phyloP scores from a whole-genome alignment of 2,329 filamentous ascomycete genomes.

The Colletotrichum echinochloae region DNA sequence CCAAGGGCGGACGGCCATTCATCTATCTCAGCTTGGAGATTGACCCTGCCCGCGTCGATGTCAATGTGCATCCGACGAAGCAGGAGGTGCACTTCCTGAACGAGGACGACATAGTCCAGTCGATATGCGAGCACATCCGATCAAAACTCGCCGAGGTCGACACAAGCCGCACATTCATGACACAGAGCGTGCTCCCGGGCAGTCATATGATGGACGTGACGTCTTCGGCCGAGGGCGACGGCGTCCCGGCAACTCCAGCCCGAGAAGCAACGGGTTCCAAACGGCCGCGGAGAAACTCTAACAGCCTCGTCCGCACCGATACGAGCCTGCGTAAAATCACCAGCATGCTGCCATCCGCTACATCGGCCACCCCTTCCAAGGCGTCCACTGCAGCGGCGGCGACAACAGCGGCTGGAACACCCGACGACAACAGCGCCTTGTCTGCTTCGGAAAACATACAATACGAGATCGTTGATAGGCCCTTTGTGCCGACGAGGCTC shows the following conservation, averaged over 20 bases:
- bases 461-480: constrained; percentile 79
- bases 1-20: constrained; percentile 95
- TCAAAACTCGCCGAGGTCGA: constrained; percentile 87
- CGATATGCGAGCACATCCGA: constrained; percentile 84
- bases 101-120: constrained; percentile 94
- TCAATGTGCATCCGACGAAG: constrained; percentile 98
- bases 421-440: constrained; percentile 54
- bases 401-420: constrained; percentile 33
- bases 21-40: constrained; percentile 93
- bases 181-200: constrained; percentile 87
- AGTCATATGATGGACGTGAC: constrained; percentile 53
- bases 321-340: constrained; percentile 93
- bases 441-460: constrained; percentile 64
- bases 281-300: constrained; percentile 60
- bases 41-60: constrained; percentile 91
- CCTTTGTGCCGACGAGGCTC: constrained; percentile 77
- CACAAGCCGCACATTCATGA: constrained; percentile 93
- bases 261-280: constrained; percentile 53
- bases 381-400: constrained; percentile 34
- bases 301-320: constrained; percentile 92
- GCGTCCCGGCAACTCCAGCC: constrained; percentile 45
- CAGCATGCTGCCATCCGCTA: constrained; percentile 82
- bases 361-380: constrained; percentile 45
- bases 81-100: constrained; percentile 97
- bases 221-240: constrained; percentile 44